phyloP scores from a whole-genome alignment of 768 basidiomycete species.

The Boletus rubescentipes region DNA sequence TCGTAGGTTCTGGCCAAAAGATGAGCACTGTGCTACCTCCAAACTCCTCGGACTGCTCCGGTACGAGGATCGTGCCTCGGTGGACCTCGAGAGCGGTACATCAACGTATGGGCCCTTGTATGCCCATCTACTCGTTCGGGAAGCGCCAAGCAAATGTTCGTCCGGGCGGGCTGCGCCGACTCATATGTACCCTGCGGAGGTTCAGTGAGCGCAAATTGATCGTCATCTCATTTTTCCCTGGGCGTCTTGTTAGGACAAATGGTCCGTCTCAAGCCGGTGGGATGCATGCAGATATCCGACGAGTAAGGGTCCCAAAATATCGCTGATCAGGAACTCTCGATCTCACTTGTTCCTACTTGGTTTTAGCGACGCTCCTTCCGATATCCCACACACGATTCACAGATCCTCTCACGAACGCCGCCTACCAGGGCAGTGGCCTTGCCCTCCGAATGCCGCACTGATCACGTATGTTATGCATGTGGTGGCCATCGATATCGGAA shows the following conservation, averaged over 20 bases:
- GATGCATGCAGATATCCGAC: neutral
- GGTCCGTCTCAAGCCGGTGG: neutral
- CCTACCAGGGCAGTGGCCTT: constrained; percentile 1
- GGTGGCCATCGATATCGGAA: constrained; percentile 22
- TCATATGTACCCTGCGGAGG: neutral
- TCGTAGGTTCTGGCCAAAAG: neutral
- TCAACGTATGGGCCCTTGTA: neutral
- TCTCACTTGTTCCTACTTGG: constrained; percentile 5
- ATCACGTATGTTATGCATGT: constrained; percentile 7
- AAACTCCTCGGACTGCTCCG: constrained; percentile 22
- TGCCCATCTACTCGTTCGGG: neutral
- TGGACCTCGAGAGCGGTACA: neutral
- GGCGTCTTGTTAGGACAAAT: neutral
- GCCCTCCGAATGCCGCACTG: constrained; percentile 1
- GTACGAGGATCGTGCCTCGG: neutral
- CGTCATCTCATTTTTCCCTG: neutral
- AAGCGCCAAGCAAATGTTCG: neutral
- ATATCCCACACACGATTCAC: constrained; percentile 13
- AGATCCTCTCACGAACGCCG: constrained; percentile 27
- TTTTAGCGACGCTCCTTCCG: constrained; percentile 9
- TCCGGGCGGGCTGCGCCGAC: neutral
- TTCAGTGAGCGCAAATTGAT: neutral
- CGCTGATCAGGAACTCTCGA: constrained; percentile 21
- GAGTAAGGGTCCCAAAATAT: constrained; percentile 17
- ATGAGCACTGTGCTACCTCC: neutral